A percentile compares a stretch with the other conserved stretches of the same genome.
Conservation (phyloP, 257 asterid genomes). For the Solanum sejunctum region DNA sequence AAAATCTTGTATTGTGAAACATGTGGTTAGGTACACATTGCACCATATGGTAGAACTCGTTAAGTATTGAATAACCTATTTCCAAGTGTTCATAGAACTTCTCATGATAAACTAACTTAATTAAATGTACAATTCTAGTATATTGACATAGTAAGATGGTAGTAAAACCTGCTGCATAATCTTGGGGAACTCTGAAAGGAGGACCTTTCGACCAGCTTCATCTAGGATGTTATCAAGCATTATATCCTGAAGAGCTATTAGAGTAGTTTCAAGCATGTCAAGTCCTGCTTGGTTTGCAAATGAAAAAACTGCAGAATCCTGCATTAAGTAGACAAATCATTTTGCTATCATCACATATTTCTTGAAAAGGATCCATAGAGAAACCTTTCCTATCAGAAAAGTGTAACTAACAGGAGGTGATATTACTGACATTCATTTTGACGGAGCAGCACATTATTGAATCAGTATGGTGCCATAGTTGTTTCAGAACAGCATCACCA, state of each 20-base stretch:
- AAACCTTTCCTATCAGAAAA: not conserved
- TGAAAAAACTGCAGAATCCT: conserved; percentile 81
- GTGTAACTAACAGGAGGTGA: not conserved
- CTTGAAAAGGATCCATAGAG: not conserved
- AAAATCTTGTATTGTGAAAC: not conserved
- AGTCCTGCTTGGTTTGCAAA: conserved; percentile 95
- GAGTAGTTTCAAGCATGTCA: conserved; percentile 95
- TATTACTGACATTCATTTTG: conserved; percentile 53
- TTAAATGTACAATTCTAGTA: not conserved
- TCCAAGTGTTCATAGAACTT: not conserved
- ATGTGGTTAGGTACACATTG: not conserved
- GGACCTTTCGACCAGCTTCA: conserved; percentile 71
- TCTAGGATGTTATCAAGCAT: conserved; percentile 85
- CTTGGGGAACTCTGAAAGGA: conserved; percentile 73
- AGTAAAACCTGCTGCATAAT: conserved; percentile 86
- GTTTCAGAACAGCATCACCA: conserved; percentile 65
- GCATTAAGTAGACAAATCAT: conserved; percentile 4
- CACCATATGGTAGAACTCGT: not conserved
- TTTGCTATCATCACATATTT: not conserved
- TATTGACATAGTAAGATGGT: not conserved
- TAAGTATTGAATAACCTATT: not conserved
- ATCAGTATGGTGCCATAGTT: conserved; percentile 81
- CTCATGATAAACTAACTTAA: not conserved
- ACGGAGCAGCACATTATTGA: conserved; percentile 95
- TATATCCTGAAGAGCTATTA: conserved; percentile 81